phyloP scores from a whole-genome alignment of 495 filamentous ascomycete species.

The Penicillium daleae region DNA sequence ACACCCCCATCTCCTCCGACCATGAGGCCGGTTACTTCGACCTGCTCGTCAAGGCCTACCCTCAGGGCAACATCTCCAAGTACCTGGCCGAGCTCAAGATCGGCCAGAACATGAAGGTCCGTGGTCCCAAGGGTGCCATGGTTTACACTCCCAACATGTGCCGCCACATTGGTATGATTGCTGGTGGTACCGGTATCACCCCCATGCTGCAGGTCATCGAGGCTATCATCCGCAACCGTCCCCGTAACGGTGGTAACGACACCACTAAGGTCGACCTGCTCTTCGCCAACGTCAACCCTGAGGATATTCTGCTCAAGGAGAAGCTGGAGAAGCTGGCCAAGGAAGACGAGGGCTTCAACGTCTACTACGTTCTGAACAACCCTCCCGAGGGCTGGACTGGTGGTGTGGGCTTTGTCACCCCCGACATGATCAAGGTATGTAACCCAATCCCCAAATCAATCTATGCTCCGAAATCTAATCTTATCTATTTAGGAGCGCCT shows the following conservation, averaged over 20 bases:
- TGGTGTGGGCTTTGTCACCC: conserved; percentile 89
- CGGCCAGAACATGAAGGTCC: conserved; percentile 85
- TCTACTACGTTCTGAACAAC: conserved; percentile 96
- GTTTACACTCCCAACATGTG: conserved; percentile 96
- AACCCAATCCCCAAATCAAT: conserved; percentile 1
- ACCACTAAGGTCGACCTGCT: conserved; percentile 88
- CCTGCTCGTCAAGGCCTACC: conserved; percentile 96
- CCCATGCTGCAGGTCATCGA: conserved; percentile 96
- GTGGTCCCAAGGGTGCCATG: conserved; percentile 94
- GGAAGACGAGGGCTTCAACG: conserved; percentile 77
- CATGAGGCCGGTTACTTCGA: conserved; percentile 93
- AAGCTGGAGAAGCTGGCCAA: conserved; percentile 79
- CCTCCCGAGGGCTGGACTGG: conserved; percentile 88
- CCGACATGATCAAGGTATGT: conserved; percentile 91
- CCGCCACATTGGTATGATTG: conserved; percentile 94
- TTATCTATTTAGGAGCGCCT: conserved; percentile 63
- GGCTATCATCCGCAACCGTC: conserved; percentile 83
- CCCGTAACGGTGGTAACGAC: conserved; percentile 69
- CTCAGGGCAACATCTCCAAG: conserved; percentile 92
- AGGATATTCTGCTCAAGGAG: conserved; percentile 92
- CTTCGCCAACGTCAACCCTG: conserved; percentile 91
- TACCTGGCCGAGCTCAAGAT: conserved; percentile 81
- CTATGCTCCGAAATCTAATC: conserved; percentile 20
- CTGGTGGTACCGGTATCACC: conserved; percentile 96
- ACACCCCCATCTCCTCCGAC: conserved; percentile 95